These are phyloP conservation scores for Amborella trichopoda DNA, from an alignment of 164 flowering plant species.

Conservation along the genomic window DNA sequence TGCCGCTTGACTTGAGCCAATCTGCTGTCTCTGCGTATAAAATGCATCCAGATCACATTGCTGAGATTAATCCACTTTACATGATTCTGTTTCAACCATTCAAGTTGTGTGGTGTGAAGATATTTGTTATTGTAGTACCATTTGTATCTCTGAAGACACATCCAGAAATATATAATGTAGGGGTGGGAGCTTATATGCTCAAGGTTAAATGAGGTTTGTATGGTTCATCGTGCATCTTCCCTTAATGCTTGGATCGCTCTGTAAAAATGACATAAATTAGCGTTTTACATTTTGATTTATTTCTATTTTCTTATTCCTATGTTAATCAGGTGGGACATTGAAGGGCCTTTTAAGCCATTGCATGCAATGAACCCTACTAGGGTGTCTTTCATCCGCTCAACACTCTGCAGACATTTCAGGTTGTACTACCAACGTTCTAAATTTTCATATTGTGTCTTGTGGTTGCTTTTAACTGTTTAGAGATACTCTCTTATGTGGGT, in stretches of 20 bases:
- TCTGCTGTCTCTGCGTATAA: neutral
- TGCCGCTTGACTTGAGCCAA: neutral
- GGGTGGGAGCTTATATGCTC: no score
- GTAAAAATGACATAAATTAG: no score
- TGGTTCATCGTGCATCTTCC: no score
- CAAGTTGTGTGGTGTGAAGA: no score
- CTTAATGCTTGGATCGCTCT: no score
- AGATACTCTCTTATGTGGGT: no score
- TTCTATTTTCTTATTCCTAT: constrained; percentile 1
- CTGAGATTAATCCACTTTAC: neutral
- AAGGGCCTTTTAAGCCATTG: constrained; percentile 91
- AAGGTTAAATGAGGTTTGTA: no score
- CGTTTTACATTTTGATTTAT: no score
- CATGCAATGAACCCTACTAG: constrained; percentile 89
- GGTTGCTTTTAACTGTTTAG: no score
- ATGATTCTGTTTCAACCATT: no score
- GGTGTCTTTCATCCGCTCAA: constrained; percentile 77
- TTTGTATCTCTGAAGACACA: neutral
- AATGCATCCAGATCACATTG: neutral
- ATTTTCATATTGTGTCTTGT: no score
- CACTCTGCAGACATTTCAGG: constrained; percentile 91
- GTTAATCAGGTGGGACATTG: constrained; percentile 79
- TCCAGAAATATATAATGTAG: neutral
- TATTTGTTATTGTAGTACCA: neutral
- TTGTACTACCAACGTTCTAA: no score